Evolutionary conservation across 2,329 filamentous ascomycete genomes (phyloP), one percentile per base, ranked within the genome.

Genomic region (Fusarium phyllophilum): DNA sequence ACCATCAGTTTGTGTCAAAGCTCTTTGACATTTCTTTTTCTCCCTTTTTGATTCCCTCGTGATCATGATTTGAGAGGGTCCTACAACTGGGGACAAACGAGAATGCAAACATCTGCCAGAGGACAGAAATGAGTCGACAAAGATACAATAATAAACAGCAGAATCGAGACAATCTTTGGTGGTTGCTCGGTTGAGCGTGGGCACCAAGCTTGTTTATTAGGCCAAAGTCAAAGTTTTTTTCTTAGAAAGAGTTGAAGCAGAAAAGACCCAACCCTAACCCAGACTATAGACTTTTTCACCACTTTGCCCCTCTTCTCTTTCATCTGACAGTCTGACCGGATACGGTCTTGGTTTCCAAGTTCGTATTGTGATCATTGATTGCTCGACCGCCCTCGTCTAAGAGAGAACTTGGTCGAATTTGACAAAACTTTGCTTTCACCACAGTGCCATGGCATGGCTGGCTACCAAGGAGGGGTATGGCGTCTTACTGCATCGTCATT

Each of bases 401-500:
- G 31, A 36, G 15, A 29, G 33, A 59, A 49, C n/a, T 67, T 62
- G 45, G n/a, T 55, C 44, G 56, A 57, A 45, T 41, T 55, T 60
- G 49, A 49, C 41, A 68, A 74, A 62, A 56, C 49, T 57, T 62
- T 72, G 51, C 58, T 34, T 44, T 64, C 20, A 29, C 41, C 33
- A 64, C 41, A 29, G 46, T 65, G 33, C 46, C n/a, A 52, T 48
- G 26, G n/a, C 31, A 46, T 71, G 34, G 51, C 41, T 62, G 56
- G 39, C 42, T 45, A 45, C 52, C 56, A 57, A 74, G 72, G 54
- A 68, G 57, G 59, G 58, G 55, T 68, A 52, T 59, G 63, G 67
- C 55, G 62, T 57, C 63, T 68, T 68, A 44, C 48, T 55, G 45
- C 63, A 74, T 75, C 75, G 75, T 77, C 75, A 77, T 77, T 75